These are phyloP conservation scores for Ascochyta lentis DNA, from an alignment of 2,329 filamentous ascomycete species.

Conservation along the genomic window DNA sequence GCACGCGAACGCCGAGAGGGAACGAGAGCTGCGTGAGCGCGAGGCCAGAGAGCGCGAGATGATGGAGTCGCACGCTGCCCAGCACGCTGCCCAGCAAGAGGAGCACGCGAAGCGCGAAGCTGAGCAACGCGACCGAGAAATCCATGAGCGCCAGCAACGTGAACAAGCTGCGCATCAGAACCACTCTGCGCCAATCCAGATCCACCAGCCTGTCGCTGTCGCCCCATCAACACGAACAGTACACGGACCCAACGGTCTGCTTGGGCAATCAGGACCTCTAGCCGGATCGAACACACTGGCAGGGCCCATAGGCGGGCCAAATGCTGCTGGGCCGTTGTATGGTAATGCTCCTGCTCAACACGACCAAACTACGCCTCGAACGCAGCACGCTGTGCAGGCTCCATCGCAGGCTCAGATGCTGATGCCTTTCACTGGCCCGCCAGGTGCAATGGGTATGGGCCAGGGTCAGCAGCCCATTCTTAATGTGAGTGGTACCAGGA, in stretches of 20 bases:
- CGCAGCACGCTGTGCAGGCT: slow-evolving; percentile 67
- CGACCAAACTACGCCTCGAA: slow-evolving; percentile 59
- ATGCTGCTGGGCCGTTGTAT: slow-evolving; percentile 70
- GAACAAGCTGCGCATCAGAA: slow-evolving; percentile 82
- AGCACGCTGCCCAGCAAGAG: slow-evolving; percentile 57
- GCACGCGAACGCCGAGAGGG: slow-evolving; percentile 50
- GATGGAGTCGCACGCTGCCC: slow-evolving; percentile 56
- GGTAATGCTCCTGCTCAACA: slow-evolving; percentile 71
- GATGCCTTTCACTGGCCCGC: slow-evolving; percentile 55
- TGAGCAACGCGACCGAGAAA: slow-evolving; percentile 63
- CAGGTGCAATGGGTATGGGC: slow-evolving; percentile 64
- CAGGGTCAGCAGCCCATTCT: slow-evolving; percentile 87
- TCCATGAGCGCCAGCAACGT: slow-evolving; percentile 63
- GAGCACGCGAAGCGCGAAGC: slow-evolving; percentile 56
- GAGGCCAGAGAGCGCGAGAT: slow-evolving; percentile 59
- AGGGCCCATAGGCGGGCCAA: slow-evolving; percentile 63
- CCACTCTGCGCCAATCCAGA: slow-evolving; percentile 84
- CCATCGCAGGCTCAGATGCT: slow-evolving; percentile 61
- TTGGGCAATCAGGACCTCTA: slow-evolving; percentile 65
- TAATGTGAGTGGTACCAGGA: slow-evolving; percentile 51
- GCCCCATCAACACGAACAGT: slow-evolving; percentile 78
- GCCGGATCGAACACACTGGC: slow-evolving; percentile 56
- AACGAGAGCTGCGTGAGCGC: slow-evolving; percentile 56
- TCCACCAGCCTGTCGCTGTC: slow-evolving; percentile 89
- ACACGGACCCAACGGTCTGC: slow-evolving; percentile 88